A percentile compares a stretch with the other conserved stretches of the same genome.
phyloP scores from a whole-genome alignment of 2,329 filamentous ascomycete genomes.

The Ophiostoma ulmi region DNA sequence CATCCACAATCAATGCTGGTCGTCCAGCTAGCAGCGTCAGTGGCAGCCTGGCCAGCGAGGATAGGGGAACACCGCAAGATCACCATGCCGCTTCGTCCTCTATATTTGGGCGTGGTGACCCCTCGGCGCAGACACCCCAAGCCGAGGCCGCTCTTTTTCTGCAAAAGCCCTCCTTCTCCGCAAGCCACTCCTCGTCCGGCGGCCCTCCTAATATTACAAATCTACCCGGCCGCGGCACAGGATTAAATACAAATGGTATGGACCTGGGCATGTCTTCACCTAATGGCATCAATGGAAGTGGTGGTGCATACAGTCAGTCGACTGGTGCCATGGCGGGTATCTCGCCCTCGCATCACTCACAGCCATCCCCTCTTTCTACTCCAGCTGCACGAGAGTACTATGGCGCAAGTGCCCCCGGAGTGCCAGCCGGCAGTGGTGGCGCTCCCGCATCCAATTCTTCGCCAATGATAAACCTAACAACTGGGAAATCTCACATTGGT shows the following conservation, averaged over 20 bases:
- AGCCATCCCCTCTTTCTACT: constrained; percentile 36
- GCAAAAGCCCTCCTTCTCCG: constrained; percentile 46
- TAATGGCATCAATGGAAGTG: constrained; percentile 30
- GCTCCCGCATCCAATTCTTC: constrained; percentile 26
- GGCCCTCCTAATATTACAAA: not conserved
- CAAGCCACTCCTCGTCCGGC: not conserved
- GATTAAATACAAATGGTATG: constrained; percentile 40
- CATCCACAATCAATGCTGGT: constrained; percentile 17
- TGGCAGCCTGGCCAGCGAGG: constrained; percentile 47
- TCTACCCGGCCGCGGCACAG: constrained; percentile 32
- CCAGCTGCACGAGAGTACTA: constrained; percentile 49
- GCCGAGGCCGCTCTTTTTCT: constrained; percentile 57
- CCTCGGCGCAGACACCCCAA: constrained; percentile 47
- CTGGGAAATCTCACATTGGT: constrained; percentile 38
- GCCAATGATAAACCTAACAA: constrained; percentile 49
- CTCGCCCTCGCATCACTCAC: constrained; percentile 36
- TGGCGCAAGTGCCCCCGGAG: constrained; percentile 30
- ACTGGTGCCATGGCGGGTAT: constrained; percentile 33
- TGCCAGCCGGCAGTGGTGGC: constrained; percentile 24
- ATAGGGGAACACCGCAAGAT: constrained; percentile 53
- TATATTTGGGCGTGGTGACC: constrained; percentile 41
- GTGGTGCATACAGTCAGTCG: not conserved
- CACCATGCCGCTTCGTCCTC: constrained; percentile 31
- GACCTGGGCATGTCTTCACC: constrained; percentile 46
- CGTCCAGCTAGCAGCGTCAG: constrained; percentile 40